phyloP scores from a whole-genome alignment of 2,329 filamentous ascomycete genomes.

The Cordyceps cateniannulata region DNA sequence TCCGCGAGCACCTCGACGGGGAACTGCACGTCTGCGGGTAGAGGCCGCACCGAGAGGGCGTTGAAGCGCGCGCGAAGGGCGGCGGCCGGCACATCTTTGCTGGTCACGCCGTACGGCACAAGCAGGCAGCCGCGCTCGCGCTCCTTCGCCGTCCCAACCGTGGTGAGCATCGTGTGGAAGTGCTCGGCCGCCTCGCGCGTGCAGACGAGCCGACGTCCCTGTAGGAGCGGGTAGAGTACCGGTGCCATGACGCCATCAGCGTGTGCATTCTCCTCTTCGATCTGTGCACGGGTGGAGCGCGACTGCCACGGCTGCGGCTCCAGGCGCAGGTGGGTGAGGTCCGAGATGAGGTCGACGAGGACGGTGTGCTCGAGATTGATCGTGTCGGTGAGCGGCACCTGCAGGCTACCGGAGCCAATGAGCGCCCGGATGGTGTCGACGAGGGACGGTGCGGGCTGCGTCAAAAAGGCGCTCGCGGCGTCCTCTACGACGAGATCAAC shows the following conservation, averaged over 20 bases:
- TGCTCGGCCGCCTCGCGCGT: conserved; percentile 33
- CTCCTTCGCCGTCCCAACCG: conserved; percentile 32
- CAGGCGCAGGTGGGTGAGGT: conserved; percentile 31
- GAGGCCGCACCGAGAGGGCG: conserved; percentile 23
- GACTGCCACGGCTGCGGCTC: conserved; percentile 28
- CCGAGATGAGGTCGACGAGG: conserved; percentile 34
- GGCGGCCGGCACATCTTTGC: background rate
- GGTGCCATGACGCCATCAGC: conserved; percentile 27
- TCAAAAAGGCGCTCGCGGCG: conserved; percentile 21
- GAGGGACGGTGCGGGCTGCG: conserved; percentile 5
- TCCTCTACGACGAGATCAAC: conserved; percentile 29
- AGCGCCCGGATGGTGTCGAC: conserved; percentile 24
- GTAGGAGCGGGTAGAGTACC: conserved; percentile 29
- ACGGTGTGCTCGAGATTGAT: conserved; percentile 37
- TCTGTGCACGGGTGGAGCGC: conserved; percentile 26
- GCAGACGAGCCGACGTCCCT: conserved; percentile 28
- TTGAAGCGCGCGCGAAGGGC: conserved; percentile 24
- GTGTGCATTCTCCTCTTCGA: conserved; percentile 27
- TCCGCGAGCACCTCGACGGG: conserved; percentile 26
- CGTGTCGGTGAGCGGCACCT: conserved; percentile 26
- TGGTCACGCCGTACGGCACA: conserved; percentile 21
- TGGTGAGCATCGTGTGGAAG: conserved; percentile 30
- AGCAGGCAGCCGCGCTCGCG: conserved; percentile 28
- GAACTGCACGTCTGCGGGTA: conserved; percentile 27
- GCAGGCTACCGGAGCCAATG: conserved; percentile 20